Evolutionary conservation across 306 rosid species (phyloP).

Genomic region (Potentilla sterilis): DNA sequence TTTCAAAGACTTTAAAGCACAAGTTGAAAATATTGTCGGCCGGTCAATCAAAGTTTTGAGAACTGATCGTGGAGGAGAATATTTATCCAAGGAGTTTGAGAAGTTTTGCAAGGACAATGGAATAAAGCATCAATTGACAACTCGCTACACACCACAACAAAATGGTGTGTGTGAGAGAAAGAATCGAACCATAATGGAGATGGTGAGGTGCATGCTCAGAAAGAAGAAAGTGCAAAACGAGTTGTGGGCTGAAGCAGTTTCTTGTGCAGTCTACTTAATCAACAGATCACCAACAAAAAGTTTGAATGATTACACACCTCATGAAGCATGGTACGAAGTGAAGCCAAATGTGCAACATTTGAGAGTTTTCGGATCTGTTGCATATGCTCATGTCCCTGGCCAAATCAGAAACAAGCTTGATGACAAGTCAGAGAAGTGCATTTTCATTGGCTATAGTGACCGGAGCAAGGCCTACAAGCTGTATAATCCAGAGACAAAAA

Average conservation of each 20-base stretch:
- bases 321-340: neutral
- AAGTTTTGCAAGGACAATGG: neutral
- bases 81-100: neutral
- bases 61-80: neutral
- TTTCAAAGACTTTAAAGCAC: neutral
- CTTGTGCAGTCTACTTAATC: neutral
- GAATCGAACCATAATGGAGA: neutral
- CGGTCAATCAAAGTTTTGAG: slow-evolving; percentile 1
- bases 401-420: neutral
- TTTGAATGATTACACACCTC: neutral
- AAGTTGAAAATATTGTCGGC: neutral
- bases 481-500: neutral
- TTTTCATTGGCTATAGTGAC: neutral
- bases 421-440: neutral
- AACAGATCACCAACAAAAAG: neutral
- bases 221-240: neutral
- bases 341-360: neutral
- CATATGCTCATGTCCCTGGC: neutral
- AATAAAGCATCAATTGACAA: neutral
- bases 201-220: slow-evolving; percentile 1
- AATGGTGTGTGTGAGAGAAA: neutral
- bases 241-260: neutral
- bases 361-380: neutral
- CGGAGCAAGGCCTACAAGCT: neutral
- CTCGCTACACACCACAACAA: neutral